Evolutionary conservation across 345 rosid species (phyloP).

Genomic region (Populus simonii): DNA sequence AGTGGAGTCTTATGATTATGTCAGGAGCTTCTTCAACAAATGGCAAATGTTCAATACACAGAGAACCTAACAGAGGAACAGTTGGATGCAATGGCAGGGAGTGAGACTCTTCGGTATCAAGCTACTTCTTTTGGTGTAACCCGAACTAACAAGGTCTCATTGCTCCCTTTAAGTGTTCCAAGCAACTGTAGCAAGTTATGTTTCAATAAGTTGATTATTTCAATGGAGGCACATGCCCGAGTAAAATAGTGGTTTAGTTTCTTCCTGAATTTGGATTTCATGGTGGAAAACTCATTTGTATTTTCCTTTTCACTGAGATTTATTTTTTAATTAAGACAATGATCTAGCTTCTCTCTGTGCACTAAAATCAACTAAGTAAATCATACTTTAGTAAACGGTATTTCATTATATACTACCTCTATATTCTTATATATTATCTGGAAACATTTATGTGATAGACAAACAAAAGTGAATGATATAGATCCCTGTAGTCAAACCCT

Average conservation of each 20-base stretch:
- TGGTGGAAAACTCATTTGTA: neutral
- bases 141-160: conserved; percentile 83
- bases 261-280: neutral
- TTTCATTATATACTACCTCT: no score
- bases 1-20: conserved; percentile 24
- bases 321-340: neutral
- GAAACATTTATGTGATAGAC: neutral
- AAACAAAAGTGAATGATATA: neutral
- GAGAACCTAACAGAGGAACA: conserved; percentile 99
- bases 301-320: neutral
- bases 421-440: neutral
- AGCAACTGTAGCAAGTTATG: neutral
- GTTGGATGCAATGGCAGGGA: conserved; percentile 99
- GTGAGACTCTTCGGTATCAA: conserved; percentile 94
- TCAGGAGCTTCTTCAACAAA: conserved; percentile 97
- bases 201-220: neutral
- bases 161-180: neutral
- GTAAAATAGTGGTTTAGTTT: neutral
- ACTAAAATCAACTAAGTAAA: no score
- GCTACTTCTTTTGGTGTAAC: conserved; percentile 91
- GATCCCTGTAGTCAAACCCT: neutral
- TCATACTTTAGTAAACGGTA: no score
- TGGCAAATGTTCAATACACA: conserved; percentile 98
- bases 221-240: neutral
- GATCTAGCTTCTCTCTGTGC: no score